Evolutionary conservation across 257 asterid genomes (phyloP).

Genomic region (Fraxinus excelsior): DNA sequence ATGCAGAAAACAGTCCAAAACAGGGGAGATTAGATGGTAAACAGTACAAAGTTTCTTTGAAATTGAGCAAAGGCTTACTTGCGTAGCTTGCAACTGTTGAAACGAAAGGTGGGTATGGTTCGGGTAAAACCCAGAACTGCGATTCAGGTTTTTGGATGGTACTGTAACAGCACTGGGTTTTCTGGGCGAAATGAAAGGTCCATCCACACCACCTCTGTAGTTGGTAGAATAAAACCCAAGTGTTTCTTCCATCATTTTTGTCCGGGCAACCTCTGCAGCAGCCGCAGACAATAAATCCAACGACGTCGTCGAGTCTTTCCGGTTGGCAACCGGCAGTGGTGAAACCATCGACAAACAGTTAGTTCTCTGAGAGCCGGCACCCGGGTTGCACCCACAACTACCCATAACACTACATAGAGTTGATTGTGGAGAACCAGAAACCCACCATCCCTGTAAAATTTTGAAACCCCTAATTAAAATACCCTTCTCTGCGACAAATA

Average conservation of each 20-base stretch:
- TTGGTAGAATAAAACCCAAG: conserved; percentile 32
- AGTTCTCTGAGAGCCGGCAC: conserved; percentile 30
- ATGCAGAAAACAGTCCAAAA: background rate
- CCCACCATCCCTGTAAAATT: conserved; percentile 24
- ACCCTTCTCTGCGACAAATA: background rate
- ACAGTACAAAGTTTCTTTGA: background rate
- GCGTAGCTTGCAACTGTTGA: conserved; percentile 33
- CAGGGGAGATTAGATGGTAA: too few species aligned
- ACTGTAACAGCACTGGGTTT: conserved; percentile 32
- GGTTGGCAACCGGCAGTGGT: conserved; percentile 21
- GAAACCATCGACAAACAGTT: conserved; percentile 25
- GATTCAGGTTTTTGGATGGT: background rate
- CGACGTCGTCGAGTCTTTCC: background rate
- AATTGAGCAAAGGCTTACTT: conserved; percentile 14
- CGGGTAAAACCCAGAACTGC: conserved; percentile 4
- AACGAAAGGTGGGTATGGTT: conserved; percentile 18
- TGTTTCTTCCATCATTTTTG: conserved; percentile 50
- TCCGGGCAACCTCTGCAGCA: conserved; percentile 59
- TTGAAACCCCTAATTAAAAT: background rate
- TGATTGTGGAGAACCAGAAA: conserved; percentile 48
- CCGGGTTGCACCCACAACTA: conserved; percentile 15
- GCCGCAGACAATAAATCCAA: conserved; percentile 47
- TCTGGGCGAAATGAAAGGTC: conserved; percentile 18
- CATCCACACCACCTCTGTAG: background rate
- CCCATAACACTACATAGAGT: conserved; percentile 30